These are phyloP conservation scores for Meyerozyma carpophila DNA, from an alignment of 1,139 yeast genomes.

Conservation along the genomic window DNA sequence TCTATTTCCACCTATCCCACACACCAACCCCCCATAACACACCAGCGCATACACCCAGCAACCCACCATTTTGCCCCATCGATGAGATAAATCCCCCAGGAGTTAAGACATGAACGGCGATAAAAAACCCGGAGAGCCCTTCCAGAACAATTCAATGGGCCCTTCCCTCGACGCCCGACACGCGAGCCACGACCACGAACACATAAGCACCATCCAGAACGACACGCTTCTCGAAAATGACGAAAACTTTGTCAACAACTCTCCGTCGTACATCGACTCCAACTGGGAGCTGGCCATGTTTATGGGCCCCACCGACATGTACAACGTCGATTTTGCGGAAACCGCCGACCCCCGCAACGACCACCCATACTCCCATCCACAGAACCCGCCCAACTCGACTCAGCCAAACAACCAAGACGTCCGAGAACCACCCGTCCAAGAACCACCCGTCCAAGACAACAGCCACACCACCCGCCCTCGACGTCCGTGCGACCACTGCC, in stretches of 20 bases:
- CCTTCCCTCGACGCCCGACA: not conserved
- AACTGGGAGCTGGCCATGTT: constrained; percentile 37
- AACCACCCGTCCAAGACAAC: constrained; percentile 5
- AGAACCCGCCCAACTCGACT: constrained; percentile 3
- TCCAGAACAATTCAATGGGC: not conserved
- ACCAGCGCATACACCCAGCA: not conserved
- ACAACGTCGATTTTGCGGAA: constrained; percentile 20
- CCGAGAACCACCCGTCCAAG: constrained; percentile 1
- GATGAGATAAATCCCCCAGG: not conserved
- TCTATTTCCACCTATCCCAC: not conserved
- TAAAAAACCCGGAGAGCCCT: not conserved
- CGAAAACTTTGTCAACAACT: constrained; percentile 14
- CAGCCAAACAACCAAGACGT: not conserved
- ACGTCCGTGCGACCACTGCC: constrained; percentile 66
- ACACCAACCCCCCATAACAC: not conserved
- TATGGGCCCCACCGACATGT: constrained; percentile 32
- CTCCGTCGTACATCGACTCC: constrained; percentile 38
- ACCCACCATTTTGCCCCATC: not conserved
- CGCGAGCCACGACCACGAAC: not conserved
- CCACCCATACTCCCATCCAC: constrained; percentile 1
- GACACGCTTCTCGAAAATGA: not conserved
- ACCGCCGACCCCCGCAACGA: constrained; percentile 4
- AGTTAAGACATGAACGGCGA: not conserved
- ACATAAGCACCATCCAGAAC: not conserved
- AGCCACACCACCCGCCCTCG: constrained; percentile 9